Percentiles rank a stretch among this genome's conserved stretches.
These are phyloP conservation scores for Globisporangium lucens DNA, from an alignment of 352 stramenopile species.

Conservation along the genomic window DNA sequence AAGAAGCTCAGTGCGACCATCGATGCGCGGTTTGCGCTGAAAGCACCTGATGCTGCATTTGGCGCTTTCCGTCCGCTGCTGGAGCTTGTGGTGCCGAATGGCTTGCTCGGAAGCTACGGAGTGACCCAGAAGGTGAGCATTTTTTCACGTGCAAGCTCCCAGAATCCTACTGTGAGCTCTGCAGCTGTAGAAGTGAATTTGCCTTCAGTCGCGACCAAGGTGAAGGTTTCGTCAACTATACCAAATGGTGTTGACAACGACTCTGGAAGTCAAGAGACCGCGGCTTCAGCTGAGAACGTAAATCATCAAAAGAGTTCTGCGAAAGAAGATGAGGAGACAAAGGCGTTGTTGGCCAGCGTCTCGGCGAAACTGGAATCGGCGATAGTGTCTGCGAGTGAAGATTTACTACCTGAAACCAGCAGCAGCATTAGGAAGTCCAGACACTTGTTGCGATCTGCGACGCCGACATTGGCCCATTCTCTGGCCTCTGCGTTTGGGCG, in stretches of 20 bases:
- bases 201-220: neutral
- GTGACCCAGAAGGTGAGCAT: neutral
- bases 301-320: no score
- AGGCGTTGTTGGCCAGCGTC: neutral
- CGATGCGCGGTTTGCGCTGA: constrained; percentile 26
- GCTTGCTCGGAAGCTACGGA: constrained; percentile 27
- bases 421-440: neutral
- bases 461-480: neutral
- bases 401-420: neutral
- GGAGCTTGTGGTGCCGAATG: constrained; percentile 56
- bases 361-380: neutral
- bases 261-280: neutral
- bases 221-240: neutral
- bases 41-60: constrained; percentile 31
- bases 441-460: neutral
- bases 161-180: neutral
- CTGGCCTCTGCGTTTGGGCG: neutral
- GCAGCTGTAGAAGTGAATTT: neutral
- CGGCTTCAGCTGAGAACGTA: neutral
- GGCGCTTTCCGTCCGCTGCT: constrained; percentile 37
- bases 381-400: neutral
- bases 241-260: neutral
- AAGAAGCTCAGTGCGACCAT: constrained; percentile 30
- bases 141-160: neutral
- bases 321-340: neutral